Base-by-base conservation (phyloP, 164 flowering plant genomes). In the Malania oleifera region DNA sequence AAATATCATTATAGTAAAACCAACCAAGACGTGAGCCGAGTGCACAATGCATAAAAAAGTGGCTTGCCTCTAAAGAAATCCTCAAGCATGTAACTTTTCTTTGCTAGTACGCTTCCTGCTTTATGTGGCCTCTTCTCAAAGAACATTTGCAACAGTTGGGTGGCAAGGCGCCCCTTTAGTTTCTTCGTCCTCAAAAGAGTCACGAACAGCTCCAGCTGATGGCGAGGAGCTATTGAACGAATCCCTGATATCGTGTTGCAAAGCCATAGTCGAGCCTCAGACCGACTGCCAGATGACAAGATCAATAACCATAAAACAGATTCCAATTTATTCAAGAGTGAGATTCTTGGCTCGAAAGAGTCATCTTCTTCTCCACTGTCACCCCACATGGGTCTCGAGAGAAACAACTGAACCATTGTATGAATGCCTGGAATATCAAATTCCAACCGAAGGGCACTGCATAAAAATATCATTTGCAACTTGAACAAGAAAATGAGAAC, bases 201-300 rank as follows among this genome's bases (percentile, higher is more conserved):
- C 66, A 73, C 43, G 69, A 89, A 89, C 18, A 89, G 52, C 41
- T 82, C 81, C 17, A 70, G 56, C 57, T 86, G 88, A n/a, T 73
- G 76, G 25, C 59, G 65, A 15, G 74, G 71, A 54, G 71, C 57
- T 24, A 92, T 60, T 25, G 82, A 79, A 22, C 50, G 65, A 18
- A 87, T 73, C 41, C 75, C 61, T 1, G 98, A 76, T 53, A 91
- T 56, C 17, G 83, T 62, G 28, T 72, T 79, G 73, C 80, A 81
- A 52, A 91, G 82, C 98, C 98, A 91, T 22, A 88, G 41, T 8
- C 96, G 88, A 65, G 87, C 86, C 75, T 89, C 96, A 1, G 95
- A 80, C 51, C 95, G 85, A n/a, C 84, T 79, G 49, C 75, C 78
- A 14, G 80, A 69, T 15, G 72, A 60, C 28, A 52, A 19, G 4